Evolutionary conservation across 2,329 filamentous ascomycete species (phyloP), one percentile per base, ranked within the genome.

Genomic region (Pseudogymnoascus sp.): DNA sequence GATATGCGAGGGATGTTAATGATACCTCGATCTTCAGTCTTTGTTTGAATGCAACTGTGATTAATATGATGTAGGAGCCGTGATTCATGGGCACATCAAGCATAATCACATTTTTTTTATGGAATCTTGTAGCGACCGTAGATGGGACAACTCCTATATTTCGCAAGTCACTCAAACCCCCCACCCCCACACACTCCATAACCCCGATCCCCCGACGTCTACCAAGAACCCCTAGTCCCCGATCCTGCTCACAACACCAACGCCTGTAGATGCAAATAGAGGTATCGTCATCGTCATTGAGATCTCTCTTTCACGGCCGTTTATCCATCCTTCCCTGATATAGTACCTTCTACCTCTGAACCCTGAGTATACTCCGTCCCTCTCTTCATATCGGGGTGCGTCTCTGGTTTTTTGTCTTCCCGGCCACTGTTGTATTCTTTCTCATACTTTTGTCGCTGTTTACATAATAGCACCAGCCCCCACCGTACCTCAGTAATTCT

Each of bases 381-480:
- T 19, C n/a, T 57, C 51, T 34, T 57, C 28, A 57, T 34, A 4
- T 19, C 28, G 5, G 28, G 51, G n/a, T 57, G 51, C 8, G 8
- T 21, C 51, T 34, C 51, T 34, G 51, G 28, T 34, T 57, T 57
- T 57, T 19, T 57, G 16, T 34, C n/a, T 57, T 57, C 28, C 14
- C 28, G n/a, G 51, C 28, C n/a, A 21, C 51, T 34, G 51, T 57
- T 57, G 51, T 34, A 57, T 57, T 28, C 8, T 5, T 2, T 16
- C 45, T 23, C 45, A 5, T 54, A 10, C 23, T 57, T 34, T 57
- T 34, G 10, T 19, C 51, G 28, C 51, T 57, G 51, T 57, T 34
- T 57, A 57, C 51, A 57, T 19, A 57, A 57, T 57, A 57, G 51
- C n/a, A 57, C 51, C 51, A 57, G 51, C 51, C 28, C 51, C 51